These are phyloP conservation scores for Backusella psychrophila DNA, from an alignment of 192 early-diverging fungal species.

Conservation along the genomic window DNA sequence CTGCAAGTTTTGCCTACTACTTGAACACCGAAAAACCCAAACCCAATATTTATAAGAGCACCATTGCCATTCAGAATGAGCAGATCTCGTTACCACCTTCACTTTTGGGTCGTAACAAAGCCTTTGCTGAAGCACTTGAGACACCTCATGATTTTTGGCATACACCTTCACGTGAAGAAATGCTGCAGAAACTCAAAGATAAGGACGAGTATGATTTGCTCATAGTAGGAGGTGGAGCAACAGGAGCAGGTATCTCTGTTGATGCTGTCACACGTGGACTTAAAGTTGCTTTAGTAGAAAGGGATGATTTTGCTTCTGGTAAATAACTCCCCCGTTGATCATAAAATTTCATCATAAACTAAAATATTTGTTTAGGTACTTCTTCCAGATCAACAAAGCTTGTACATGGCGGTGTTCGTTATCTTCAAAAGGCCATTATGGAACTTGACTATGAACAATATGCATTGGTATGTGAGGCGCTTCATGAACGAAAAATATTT, in stretches of 20 bases:
- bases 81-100: neutral
- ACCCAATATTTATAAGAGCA: conserved; percentile 9
- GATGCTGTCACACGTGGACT: conserved; percentile 94
- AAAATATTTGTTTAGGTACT: conserved; percentile 57
- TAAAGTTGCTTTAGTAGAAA: conserved; percentile 90
- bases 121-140: conserved; percentile 17
- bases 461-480: conserved; percentile 92
- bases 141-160: conserved; percentile 69
- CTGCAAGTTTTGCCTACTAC: conserved; percentile 19
- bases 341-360: neutral
- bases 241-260: conserved; percentile 86
- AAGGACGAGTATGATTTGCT: conserved; percentile 75
- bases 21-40: neutral
- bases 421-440: conserved; percentile 94
- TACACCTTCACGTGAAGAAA: conserved; percentile 68
- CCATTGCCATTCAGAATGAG: neutral
- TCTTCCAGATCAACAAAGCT: conserved; percentile 92
- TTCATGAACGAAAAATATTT: conserved; percentile 93
- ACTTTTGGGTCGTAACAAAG: conserved; percentile 12
- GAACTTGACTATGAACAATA: conserved; percentile 96
- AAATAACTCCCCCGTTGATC: neutral
- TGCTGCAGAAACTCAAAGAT: conserved; percentile 68
- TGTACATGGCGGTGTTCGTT: conserved; percentile 96
- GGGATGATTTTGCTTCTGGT: conserved; percentile 92
- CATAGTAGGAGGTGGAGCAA: conserved; percentile 95